Evolutionary conservation across 2,329 filamentous ascomycete genomes (phyloP), one percentile per base, ranked within the genome.

Genomic region (Xylariaceae sp.): DNA sequence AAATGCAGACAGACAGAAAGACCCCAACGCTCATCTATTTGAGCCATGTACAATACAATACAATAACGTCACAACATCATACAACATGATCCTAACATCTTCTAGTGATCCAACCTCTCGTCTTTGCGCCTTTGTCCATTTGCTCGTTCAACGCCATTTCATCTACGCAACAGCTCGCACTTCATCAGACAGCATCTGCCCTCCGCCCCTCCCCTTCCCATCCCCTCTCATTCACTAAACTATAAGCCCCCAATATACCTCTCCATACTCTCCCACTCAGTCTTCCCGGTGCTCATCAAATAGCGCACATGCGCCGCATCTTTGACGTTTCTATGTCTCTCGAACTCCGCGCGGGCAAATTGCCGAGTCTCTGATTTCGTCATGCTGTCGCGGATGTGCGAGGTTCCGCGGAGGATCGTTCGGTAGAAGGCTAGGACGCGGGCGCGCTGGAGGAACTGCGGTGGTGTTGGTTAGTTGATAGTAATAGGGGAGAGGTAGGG

Each of bases 211-310:
- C 10, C 10, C 10, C 33, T 14, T 38, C 16, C 13, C 34, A 38
- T 38, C 34, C 9, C 34, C 9, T 38, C 22, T 7, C 22, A 28
- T 28, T 7, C 22, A 28, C 22, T 28, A 28, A 7, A 28, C 48
- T 50, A 80, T 64, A 78, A 63, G 40, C 76, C 75, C 53, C 71
- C 69, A 64, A 82, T 78, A 69, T 80, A 81, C 59, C 77, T 71
- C 69, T 79, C 81, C 78, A 85, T 84, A 48, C 67, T 74, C 60
- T 86, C 80, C 82, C 83, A 86, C 63, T 86, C 79, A 22, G 81
- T 83, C 70, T 83, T 86, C 48, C 83, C 83, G 3, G 79, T 85
- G 10, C 82, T 84, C 52, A 86, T 67, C 36, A 87, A 75, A 65
- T 86, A 86, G 51, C 80, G 75, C 58, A 86, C 82, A 61, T 86